Conservation (phyloP, 148 eudicot genomes). For the Arctostaphylos glauca region DNA sequence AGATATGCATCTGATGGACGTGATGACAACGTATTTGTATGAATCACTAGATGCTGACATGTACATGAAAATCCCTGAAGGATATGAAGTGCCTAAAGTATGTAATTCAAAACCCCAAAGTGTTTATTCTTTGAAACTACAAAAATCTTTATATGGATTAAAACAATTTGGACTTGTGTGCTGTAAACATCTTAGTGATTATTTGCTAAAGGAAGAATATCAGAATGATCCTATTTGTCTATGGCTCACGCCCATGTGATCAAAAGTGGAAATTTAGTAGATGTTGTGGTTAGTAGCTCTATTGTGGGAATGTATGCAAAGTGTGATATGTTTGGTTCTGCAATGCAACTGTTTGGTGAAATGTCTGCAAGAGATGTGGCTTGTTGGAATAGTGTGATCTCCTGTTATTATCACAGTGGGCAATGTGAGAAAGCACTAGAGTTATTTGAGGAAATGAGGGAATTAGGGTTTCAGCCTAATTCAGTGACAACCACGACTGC, state of each 20-base stretch:
- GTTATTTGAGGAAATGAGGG: conserved; percentile 9
- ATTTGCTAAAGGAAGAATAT: too few species aligned
- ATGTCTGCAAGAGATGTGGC: conserved; percentile 7
- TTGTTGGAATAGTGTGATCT: conserved; percentile 10
- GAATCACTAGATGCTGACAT: too few species aligned
- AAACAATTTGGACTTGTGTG: too few species aligned
- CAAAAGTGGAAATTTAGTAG: not conserved
- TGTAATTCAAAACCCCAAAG: too few species aligned
- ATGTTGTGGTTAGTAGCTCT: conserved; percentile 12
- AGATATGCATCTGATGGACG: too few species aligned
- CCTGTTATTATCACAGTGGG: conserved; percentile 8
- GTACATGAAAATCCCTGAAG: too few species aligned
- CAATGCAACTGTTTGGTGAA: conserved; percentile 4
- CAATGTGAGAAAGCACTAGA: conserved; percentile 12
- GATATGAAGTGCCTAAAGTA: too few species aligned
- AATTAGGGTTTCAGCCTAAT: conserved; percentile 17
- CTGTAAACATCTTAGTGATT: too few species aligned
- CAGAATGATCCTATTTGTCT: too few species aligned
- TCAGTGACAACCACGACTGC: conserved; percentile 33
- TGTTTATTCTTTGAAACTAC: too few species aligned
- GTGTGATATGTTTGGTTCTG: conserved; percentile 4
- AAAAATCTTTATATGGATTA: too few species aligned
- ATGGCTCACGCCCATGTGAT: conserved; percentile 13
- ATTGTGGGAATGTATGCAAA: conserved; percentile 9
- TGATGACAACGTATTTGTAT: too few species aligned